Evolutionary conservation across 148 eudicot genomes (phyloP).

Genomic region (Arbutus unedo): DNA sequence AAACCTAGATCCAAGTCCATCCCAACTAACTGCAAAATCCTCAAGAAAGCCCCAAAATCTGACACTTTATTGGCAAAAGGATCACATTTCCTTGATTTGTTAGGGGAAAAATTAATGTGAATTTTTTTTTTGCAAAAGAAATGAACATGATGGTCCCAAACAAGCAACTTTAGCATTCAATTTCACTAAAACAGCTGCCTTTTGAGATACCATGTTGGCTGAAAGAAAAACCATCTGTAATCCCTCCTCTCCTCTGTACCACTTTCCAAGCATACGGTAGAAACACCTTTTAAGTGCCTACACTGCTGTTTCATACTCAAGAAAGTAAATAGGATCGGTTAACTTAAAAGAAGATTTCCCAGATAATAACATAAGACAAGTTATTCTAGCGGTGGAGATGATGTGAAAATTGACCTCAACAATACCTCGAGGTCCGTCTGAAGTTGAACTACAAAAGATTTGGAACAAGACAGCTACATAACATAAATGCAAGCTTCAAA

Average conservation of each 20-base stretch:
- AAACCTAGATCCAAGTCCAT: background rate
- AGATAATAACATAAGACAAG: background rate
- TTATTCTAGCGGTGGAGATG: background rate
- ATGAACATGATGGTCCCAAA: background rate
- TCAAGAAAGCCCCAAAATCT: background rate
- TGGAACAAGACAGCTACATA: constrained; percentile 3
- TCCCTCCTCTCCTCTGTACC: background rate
- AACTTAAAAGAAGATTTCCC: background rate
- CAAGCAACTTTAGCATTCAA: background rate
- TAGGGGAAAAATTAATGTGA: background rate
- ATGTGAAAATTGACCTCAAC: background rate
- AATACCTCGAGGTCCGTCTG: background rate
- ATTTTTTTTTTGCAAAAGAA: background rate
- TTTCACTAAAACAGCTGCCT: background rate
- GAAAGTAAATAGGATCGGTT: background rate
- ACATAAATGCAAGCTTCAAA: constrained; percentile 1
- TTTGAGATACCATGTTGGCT: background rate
- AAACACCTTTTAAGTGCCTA: background rate
- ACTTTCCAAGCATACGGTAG: background rate
- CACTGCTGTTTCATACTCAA: background rate
- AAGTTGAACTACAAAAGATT: constrained; percentile 5
- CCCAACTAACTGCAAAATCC: background rate
- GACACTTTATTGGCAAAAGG: background rate
- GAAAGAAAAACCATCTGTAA: background rate
- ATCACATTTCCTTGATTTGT: background rate